Evolutionary conservation across 805 yeast species (phyloP), one percentile per base, ranked within the genome.

Genomic region (Metschnikowia cubensis): DNA sequence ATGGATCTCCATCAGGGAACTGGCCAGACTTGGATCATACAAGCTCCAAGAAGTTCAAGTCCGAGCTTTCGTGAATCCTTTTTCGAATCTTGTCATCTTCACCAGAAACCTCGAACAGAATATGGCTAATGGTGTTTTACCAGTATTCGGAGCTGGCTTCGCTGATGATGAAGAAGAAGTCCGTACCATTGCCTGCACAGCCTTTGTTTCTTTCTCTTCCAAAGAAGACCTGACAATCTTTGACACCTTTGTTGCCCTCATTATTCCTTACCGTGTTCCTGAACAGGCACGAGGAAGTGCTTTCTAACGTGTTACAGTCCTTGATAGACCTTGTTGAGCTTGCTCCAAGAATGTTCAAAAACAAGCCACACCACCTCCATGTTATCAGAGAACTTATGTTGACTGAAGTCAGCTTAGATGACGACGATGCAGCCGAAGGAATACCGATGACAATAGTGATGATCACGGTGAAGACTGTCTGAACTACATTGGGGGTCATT

Each of bases 261-360:
- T 72, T 94, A 89, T 66, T 87, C 96, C 41, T 77, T 94, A 60
- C 97, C 97, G 45, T 84, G 89, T 81, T 94, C 53, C 75, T 90
- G 51, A 82, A 77, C 61, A 91, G 92, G 41, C 87, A 89, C 62
- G 94, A 89, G 50, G 73, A 78, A 14, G 88, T 96, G 6, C 78
- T 94, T 55, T 85, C 96, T 1, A 78, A 89, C 5, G 96, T 91
- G n/a, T 79, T 94, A 57, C 96, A 90, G 67, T 80, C 90, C 6
- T 74, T 94, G 58, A 89, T 91, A 49, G 98, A 94, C 59, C 77
- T 94, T 52, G 97, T 91, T 8, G 92, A 86, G 55, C 72, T 91
- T 52, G 98, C 97, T 7, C 98, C 99, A 48, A 92, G 91, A 64
- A 81, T 94, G 82, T 94, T 94, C 74, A 82, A 80, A 63, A 89